Evolutionary conservation across 1,284 basidiomycete species (phyloP).

Genomic region (Taiwanofungus camphoratus): DNA sequence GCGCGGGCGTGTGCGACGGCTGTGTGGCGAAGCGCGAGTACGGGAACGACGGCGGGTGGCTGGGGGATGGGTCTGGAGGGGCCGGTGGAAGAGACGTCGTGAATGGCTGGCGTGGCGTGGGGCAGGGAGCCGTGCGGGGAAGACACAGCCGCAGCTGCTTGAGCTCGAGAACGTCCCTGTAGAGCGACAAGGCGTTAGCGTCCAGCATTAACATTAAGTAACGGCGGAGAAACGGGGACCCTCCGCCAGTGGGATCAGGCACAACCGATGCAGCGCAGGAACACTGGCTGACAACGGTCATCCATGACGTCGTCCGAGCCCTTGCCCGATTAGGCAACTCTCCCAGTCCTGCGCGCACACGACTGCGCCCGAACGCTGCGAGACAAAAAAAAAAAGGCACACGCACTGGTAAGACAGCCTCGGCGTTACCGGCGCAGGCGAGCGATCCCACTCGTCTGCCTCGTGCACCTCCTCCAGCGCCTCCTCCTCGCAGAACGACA

Average conservation of each 20-base stretch:
- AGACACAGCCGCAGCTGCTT: conserved; percentile 32
- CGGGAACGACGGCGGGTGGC: conserved; percentile 19
- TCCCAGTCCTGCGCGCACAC: background rate
- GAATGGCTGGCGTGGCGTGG: conserved; percentile 22
- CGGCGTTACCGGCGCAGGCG: conserved; percentile 30
- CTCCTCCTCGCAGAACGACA: conserved; percentile 28
- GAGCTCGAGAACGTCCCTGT: conserved; percentile 34
- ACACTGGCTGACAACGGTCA: too few relatives aligned
- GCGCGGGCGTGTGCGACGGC: conserved; percentile 23
- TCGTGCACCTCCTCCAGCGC: conserved; percentile 40
- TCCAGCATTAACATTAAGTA: background rate
- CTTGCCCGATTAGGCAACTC: conserved; percentile 1
- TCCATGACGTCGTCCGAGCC: conserved; percentile 14
- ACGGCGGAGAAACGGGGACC: background rate
- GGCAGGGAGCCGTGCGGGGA: conserved; percentile 25
- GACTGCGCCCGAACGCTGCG: too few relatives aligned
- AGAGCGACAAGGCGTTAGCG: background rate
- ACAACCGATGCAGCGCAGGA: background rate
- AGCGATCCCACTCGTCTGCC: conserved; percentile 68
- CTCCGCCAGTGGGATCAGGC: too few relatives aligned
- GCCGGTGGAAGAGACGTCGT: conserved; percentile 19
- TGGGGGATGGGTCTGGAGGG: conserved; percentile 21
- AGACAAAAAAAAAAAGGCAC: too few relatives aligned
- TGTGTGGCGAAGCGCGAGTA: conserved; percentile 24
- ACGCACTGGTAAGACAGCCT: conserved; percentile 33